Evolutionary conservation across 352 stramenopile genomes (phyloP).

Genomic region (Globisporangium cylindrosporum): DNA sequence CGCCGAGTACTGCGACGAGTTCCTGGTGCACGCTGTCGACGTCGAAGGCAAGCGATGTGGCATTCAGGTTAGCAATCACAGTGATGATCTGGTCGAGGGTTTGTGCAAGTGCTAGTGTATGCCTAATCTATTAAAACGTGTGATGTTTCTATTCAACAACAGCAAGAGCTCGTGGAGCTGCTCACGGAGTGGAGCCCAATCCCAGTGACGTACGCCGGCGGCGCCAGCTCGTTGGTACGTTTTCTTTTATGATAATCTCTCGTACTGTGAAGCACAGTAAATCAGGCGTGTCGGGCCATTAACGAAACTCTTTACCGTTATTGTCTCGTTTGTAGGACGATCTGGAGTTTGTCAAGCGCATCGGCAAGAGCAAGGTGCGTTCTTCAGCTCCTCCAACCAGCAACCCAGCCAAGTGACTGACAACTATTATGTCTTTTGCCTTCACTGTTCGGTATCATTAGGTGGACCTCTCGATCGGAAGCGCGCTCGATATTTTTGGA

Average conservation of each 20-base stretch:
- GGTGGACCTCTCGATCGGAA: conserved; percentile 98
- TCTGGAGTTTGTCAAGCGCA: conserved; percentile 91
- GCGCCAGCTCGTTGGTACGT: conserved; percentile 85
- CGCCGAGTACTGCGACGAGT: conserved; percentile 94
- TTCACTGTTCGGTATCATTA: conserved; percentile 4
- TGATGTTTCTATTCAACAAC: background rate
- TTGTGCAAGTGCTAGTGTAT: background rate
- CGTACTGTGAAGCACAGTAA: too few relatives aligned
- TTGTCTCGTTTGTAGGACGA: conserved; percentile 65
- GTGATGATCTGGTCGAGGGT: background rate
- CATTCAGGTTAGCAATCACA: conserved; percentile 68
- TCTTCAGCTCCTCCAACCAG: background rate
- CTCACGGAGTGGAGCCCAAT: conserved; percentile 91
- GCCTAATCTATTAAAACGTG: background rate
- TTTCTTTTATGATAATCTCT: background rate
- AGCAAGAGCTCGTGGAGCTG: conserved; percentile 94
- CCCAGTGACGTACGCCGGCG: conserved; percentile 97
- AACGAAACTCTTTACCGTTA: background rate
- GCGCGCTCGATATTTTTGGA: conserved; percentile 97
- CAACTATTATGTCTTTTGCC: background rate
- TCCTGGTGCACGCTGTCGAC: conserved; percentile 98
- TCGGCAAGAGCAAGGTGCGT: conserved; percentile 87
- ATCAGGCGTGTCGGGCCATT: background rate
- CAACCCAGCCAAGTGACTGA: background rate
- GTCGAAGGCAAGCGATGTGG: conserved; percentile 96